Conservation (phyloP, 176 grass and related monocot species). For the Elymus sibiricus region DNA sequence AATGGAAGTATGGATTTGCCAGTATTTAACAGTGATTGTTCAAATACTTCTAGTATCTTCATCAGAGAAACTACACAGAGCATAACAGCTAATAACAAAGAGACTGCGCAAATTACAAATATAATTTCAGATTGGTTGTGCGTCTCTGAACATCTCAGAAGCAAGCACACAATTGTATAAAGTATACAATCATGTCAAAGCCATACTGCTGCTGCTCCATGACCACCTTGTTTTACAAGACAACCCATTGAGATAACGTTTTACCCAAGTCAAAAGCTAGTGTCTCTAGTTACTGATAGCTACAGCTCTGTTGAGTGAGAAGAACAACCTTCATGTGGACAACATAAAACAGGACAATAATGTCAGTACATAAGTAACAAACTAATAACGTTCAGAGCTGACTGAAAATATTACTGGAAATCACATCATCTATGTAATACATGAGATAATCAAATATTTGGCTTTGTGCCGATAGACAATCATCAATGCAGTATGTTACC, state of each 20-base stretch:
- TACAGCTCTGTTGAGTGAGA: neutral
- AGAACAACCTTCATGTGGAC: neutral
- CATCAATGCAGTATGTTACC: too few species aligned
- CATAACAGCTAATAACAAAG: neutral
- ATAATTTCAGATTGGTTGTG: too few species aligned
- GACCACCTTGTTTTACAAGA: neutral
- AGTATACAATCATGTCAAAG: neutral
- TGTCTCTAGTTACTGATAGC: neutral
- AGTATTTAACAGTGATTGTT: neutral
- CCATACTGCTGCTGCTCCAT: neutral
- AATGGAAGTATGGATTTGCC: neutral
- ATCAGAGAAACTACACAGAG: neutral
- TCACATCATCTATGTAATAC: neutral
- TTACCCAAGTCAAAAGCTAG: too few species aligned
- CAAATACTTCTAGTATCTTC: neutral
- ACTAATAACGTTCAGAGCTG: neutral
- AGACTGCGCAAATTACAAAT: neutral
- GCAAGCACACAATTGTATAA: neutral
- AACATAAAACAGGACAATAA: neutral
- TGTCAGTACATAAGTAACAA: neutral
- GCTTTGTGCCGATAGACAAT: neutral
- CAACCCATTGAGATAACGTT: neutral
- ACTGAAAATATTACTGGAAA: neutral
- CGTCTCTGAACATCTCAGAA: too few species aligned
- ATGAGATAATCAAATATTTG: neutral